A percentile compares a stretch with the other conserved stretches of the same genome.
Evolutionary conservation across 805 yeast genomes (phyloP).

Genomic region (Ogataea ramenticola): DNA sequence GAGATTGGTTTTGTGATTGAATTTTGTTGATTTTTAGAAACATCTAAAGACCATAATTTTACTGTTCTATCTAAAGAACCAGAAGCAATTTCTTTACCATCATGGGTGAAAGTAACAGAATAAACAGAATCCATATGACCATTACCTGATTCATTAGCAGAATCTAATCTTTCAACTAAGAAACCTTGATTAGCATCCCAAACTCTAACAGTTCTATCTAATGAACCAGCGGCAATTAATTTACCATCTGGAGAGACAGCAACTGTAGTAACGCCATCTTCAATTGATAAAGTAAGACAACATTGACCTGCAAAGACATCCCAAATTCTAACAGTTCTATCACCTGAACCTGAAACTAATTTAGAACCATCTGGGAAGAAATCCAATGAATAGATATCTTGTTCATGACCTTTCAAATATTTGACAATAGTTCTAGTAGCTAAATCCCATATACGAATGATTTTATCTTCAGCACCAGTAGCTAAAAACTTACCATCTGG

Average conservation of each 20-base stretch:
- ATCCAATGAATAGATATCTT: slow-evolving; percentile 92
- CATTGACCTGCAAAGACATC: slow-evolving; percentile 87
- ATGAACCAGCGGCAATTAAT: slow-evolving; percentile 91
- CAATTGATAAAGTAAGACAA: slow-evolving; percentile 80
- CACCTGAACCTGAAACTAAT: slow-evolving; percentile 93
- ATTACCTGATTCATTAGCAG: slow-evolving; percentile 79
- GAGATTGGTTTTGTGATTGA: slow-evolving; percentile 36
- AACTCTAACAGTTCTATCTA: slow-evolving; percentile 91
- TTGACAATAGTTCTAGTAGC: slow-evolving; percentile 77
- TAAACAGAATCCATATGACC: slow-evolving; percentile 97
- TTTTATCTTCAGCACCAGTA: slow-evolving; percentile 87
- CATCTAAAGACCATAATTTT: slow-evolving; percentile 88
- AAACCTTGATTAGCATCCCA: slow-evolving; percentile 95
- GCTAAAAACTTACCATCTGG: slow-evolving; percentile 93
- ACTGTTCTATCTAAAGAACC: slow-evolving; percentile 96
- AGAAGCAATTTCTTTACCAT: slow-evolving; percentile 85
- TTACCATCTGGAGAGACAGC: slow-evolving; percentile 95
- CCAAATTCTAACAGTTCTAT: slow-evolving; percentile 95
- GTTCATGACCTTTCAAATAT: slow-evolving; percentile 90
- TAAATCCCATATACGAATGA: slow-evolving; percentile 94
- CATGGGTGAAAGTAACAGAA: slow-evolving; percentile 86
- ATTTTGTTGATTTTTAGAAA: slow-evolving; percentile 38
- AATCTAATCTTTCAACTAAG: slow-evolving; percentile 85
- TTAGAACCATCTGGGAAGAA: slow-evolving; percentile 92
- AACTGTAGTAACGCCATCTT: slow-evolving; percentile 97